Percentiles rank a stretch among this genome's conserved stretches.
phyloP scores from a whole-genome alignment of 1,284 basidiomycete genomes.

The Leccinum solheimii region DNA sequence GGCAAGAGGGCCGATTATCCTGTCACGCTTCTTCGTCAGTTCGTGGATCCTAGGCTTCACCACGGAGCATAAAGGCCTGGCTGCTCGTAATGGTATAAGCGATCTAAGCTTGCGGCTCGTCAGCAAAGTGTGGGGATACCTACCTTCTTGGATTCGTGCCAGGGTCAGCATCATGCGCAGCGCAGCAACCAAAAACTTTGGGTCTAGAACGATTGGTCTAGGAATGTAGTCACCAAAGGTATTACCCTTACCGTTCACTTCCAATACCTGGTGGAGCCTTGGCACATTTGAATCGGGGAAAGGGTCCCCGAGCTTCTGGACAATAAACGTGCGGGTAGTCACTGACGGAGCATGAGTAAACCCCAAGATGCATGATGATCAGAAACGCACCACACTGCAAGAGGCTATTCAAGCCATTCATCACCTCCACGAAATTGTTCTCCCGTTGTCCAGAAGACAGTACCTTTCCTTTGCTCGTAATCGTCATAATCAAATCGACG shows the following conservation, averaged over 20 bases:
- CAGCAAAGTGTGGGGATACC: not conserved
- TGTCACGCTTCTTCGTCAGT: not conserved
- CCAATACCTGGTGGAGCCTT: slow-evolving; percentile 21
- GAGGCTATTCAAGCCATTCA: slow-evolving; percentile 27
- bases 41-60: not conserved
- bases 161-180: not conserved
- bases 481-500: slow-evolving; percentile 15
- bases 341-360: slow-evolving; percentile 11
- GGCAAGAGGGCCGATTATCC: not conserved
- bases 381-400: slow-evolving; percentile 22
- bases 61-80: not conserved
- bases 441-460: not conserved
- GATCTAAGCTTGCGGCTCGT: not conserved
- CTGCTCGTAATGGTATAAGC: not conserved
- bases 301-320: slow-evolving; percentile 11
- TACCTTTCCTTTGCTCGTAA: not conserved
- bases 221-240: not conserved
- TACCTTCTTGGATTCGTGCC: not conserved
- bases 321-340: slow-evolving; percentile 5
- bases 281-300: not conserved
- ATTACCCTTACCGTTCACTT: not conserved
- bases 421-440: slow-evolving; percentile 20
- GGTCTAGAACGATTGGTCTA: not conserved
- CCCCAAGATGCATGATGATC: not conserved
- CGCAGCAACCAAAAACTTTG: not conserved